These are phyloP conservation scores for Curvularia sp. DNA, from an alignment of 2,329 filamentous ascomycete species.

Conservation along the genomic window DNA sequence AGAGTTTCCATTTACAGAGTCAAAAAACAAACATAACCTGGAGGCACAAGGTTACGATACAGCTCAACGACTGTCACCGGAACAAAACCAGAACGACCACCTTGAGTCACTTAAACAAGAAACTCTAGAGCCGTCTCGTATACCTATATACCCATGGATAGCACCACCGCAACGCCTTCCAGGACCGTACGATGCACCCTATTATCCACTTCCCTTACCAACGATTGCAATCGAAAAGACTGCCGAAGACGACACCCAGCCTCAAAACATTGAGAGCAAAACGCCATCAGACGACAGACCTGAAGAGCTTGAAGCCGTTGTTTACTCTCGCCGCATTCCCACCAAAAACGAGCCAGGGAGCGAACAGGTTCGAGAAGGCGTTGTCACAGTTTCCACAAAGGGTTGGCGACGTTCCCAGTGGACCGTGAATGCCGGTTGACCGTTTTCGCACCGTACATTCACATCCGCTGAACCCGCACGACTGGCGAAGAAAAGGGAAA, in stretches of 20 bases:
- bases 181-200: constrained; percentile 47
- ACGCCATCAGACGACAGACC: constrained; percentile 9
- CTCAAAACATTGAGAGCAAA: constrained; percentile 9
- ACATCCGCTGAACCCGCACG: not conserved
- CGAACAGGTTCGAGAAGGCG: constrained; percentile 32
- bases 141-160: constrained; percentile 46
- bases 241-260: constrained; percentile 24
- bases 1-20: not conserved
- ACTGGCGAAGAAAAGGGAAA: not conserved
- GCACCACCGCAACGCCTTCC: constrained; percentile 42
- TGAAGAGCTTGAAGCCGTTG: constrained; percentile 18
- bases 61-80: not conserved
- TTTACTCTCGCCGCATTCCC: constrained; percentile 41
- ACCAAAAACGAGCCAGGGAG: constrained; percentile 27
- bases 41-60: not conserved
- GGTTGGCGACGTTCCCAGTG: constrained; percentile 49
- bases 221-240: constrained; percentile 25
- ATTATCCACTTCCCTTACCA: constrained; percentile 45
- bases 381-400: constrained; percentile 37
- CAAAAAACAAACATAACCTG: not conserved
- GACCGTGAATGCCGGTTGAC: constrained; percentile 43
- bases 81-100: constrained; percentile 19
- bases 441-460: not conserved
- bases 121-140: constrained; percentile 26
- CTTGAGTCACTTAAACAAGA: constrained; percentile 26